phyloP scores from a whole-genome alignment of 257 asterid species.

The Voacanga thouarsii region DNA sequence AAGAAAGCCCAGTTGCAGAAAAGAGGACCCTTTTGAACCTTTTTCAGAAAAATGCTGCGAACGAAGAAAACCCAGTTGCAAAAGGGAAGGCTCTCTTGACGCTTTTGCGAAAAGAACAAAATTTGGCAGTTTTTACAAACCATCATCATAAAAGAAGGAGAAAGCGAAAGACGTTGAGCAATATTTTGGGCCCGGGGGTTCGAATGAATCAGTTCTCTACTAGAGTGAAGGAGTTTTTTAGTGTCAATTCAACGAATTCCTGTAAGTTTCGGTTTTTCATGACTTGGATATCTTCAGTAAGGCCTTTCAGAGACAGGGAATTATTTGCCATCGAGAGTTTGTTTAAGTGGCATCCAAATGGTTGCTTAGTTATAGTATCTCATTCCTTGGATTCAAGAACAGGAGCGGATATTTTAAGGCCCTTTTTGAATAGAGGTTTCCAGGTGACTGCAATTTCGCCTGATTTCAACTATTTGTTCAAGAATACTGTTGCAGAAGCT shows the following conservation, averaged over 20 bases:
- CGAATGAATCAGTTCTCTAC: constrained; percentile 37
- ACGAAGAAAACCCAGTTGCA: constrained; percentile 26
- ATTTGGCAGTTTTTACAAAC: constrained; percentile 35
- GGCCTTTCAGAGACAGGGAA: constrained; percentile 67
- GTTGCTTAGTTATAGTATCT: constrained; percentile 67
- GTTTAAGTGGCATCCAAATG: constrained; percentile 64
- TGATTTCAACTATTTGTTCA: constrained; percentile 57
- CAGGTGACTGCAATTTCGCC: constrained; percentile 64
- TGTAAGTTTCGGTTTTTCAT: constrained; percentile 67
- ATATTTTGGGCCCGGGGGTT: constrained; percentile 25
- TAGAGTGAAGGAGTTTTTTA: constrained; percentile 59
- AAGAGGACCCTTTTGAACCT: constrained; percentile 41
- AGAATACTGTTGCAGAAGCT: constrained; percentile 54
- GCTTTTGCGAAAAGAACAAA: constrained; percentile 41
- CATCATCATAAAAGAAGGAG: constrained; percentile 29
- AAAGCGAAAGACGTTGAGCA: constrained; percentile 29
- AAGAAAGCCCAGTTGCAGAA: constrained; percentile 30
- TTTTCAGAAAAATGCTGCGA: constrained; percentile 33
- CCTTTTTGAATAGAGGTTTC: constrained; percentile 56
- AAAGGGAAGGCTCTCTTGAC: constrained; percentile 41
- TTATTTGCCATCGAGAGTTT: constrained; percentile 47
- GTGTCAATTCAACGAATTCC: constrained; percentile 26
- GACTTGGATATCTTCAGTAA: constrained; percentile 78
- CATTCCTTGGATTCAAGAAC: constrained; percentile 60
- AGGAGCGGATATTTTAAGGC: constrained; percentile 57